Conservation (phyloP, 192 early-diverging fungal genomes). For the Chytriomyces hyalinus region DNA sequence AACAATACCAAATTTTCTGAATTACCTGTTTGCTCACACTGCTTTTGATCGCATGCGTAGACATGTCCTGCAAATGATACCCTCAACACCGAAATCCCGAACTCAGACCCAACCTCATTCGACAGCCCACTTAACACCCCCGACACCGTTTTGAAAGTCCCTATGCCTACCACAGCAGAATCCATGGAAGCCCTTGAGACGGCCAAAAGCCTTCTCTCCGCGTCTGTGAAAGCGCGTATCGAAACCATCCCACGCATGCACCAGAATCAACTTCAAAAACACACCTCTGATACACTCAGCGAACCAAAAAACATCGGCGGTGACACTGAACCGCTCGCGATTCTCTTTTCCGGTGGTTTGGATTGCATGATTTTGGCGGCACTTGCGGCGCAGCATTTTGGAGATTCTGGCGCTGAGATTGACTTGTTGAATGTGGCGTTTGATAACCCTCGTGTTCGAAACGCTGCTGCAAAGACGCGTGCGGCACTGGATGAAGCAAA, state of each 20-base stretch:
- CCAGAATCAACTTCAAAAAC: too few species aligned
- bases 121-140: neutral
- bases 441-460: slow-evolving; percentile 81
- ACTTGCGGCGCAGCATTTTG: slow-evolving; percentile 73
- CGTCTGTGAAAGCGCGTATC: slow-evolving; percentile 14
- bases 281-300: too few species aligned
- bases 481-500: slow-evolving; percentile 8
- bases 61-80: slow-evolving; percentile 8
- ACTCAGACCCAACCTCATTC: slow-evolving; percentile 2
- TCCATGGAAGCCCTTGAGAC: neutral
- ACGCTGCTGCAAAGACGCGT: slow-evolving; percentile 35
- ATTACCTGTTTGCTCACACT: too few species aligned
- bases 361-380: slow-evolving; percentile 92
- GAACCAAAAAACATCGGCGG: too few species aligned
- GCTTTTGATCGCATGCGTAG: neutral
- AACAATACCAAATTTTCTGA: too few species aligned
- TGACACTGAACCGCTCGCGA: slow-evolving; percentile 5
- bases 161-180: neutral
- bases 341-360: slow-evolving; percentile 93
- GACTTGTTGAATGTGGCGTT: slow-evolving; percentile 96
- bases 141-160: slow-evolving; percentile 2
- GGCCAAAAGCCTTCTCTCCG: neutral
- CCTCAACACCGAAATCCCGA: slow-evolving; percentile 10
- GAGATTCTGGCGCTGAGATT: slow-evolving; percentile 65
- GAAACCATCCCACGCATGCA: slow-evolving; percentile 6